Evolutionary conservation across 768 basidiomycete species (phyloP), one percentile per base, ranked within the genome.

Genomic region (Termitomyces sp.): DNA sequence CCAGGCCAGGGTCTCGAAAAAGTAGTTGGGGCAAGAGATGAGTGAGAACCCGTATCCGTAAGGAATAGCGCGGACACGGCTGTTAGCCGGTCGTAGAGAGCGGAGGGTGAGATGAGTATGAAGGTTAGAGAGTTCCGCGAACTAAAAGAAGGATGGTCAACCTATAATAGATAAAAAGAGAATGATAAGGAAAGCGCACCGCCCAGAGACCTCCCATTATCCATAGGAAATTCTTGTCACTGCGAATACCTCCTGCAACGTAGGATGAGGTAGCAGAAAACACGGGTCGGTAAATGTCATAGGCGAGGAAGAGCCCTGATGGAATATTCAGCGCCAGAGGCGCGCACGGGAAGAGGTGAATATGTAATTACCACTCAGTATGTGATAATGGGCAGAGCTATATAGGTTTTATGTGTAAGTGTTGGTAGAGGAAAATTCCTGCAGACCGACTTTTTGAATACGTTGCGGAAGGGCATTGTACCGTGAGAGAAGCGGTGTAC

Each of bases 401-500:
- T 10, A 58, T 2, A 23, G 31, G 48, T 57, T 41, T 16, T 17
- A 17, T 45, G 8, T 31, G 34, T 31, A 11, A 23, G 8, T 23
- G 6, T 19, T 34, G 8, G 9, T 27, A 34, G 35, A 16, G 10
- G 17, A 53, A 14, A 10, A n/a, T 32, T 12, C 25, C 17, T 62
- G 27, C 19, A 37, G 11, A 63, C 82, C 29, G 54, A 97, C 96
- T 99, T 99, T 70, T 87, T 90, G 77, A 96, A 87, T 35, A 98
- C 82, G 68, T 93, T 91, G 58, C 67, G 66, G 57, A 87, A 72
- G 1, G 96, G 97, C 90, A 98, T 96, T 0, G 96, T 97, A 1
- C 86, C 90, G 72, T 94, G 85, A 31, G 95, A 98, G 80, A 98
- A 98, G 11, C 92, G 89, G 69, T 99, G 97, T 1, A 99, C 84